Base-by-base conservation (phyloP, 192 early-diverging fungal species). In the Globomyces pollinis-pini region DNA sequence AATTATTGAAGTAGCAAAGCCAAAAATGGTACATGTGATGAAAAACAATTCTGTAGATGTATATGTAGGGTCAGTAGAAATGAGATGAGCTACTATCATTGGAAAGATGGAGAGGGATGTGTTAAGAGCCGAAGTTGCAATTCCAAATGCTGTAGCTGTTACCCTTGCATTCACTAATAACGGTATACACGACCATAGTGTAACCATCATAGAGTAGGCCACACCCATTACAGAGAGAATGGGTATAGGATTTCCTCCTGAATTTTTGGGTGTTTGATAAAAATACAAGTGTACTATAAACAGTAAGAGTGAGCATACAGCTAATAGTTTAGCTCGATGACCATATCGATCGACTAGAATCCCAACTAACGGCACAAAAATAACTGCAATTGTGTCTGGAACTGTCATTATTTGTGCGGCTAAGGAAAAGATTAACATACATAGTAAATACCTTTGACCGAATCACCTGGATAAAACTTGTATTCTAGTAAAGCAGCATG, bases 331-430 rank as follows among this genome's bases (percentile, higher is more conserved):
- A 15, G 65, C 43, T 30, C 78, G 67, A 28, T 73, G 69, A 6
- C 80, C 83, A 43, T 61, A 71, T 15, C 56, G 63, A 53, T 85
- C 83, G 1, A 75, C 72, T 33, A 83, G 63, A 4, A 61, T 66
- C 2, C 83, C 83, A 6, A 65, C 60, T 35, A 75, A 70, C 2
- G 81, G 72, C n/a, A 80, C 72, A 21, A 85, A 60, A 1, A 85
- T 15, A 4, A 72, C 80, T 0, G 74, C 65, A 0, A 83, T 61
- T 3, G 75, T 73, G 39, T 85, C 83, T 0, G 83, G 83, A 0
- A 83, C 67, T 1, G 71, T 68, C 70, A 79, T 83, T n/a, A 83
- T 54, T 52, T 79, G 74, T 0, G 68, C 81, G 23, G 81, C 71
- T n/a, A n/a, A n/a, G n/a, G n/a, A n/a, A n/a, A n/a, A n/a, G n/a